Conservation (phyloP, 2,329 filamentous ascomycete species). For the Beauveria medogensis region DNA sequence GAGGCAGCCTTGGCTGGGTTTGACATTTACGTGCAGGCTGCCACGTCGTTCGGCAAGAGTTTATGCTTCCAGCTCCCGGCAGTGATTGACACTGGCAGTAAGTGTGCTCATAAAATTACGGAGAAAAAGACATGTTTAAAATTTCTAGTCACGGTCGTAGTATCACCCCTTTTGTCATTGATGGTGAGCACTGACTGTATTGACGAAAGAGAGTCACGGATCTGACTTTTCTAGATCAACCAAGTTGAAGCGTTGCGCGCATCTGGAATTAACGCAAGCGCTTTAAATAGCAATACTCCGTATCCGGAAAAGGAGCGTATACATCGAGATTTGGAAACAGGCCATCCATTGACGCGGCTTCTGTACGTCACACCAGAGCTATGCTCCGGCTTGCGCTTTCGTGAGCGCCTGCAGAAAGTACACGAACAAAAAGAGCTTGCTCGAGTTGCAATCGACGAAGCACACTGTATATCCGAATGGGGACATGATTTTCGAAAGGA, state of each 20-base stretch:
- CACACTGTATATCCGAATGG: constrained; percentile 97
- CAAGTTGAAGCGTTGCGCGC: constrained; percentile 75
- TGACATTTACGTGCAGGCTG: constrained; percentile 90
- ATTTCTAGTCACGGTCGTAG: constrained; percentile 69
- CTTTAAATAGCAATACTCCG: constrained; percentile 78
- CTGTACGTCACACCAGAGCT: constrained; percentile 92
- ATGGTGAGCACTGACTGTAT: constrained; percentile 54
- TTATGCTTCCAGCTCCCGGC: constrained; percentile 89
- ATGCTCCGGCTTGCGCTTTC: constrained; percentile 70
- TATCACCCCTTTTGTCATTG: constrained; percentile 80
- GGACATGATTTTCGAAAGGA: constrained; percentile 94
- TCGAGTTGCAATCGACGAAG: constrained; percentile 84
- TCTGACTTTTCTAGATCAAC: constrained; percentile 57
- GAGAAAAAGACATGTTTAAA: neutral
- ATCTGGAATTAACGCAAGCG: constrained; percentile 70
- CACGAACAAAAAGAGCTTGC: constrained; percentile 77
- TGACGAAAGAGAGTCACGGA: neutral
- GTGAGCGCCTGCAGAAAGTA: constrained; percentile 63
- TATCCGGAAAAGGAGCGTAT: constrained; percentile 57
- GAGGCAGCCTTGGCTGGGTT: constrained; percentile 69
- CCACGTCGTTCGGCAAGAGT: constrained; percentile 86
- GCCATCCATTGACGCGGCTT: constrained; percentile 73
- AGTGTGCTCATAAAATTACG: constrained; percentile 24
- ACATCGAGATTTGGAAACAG: constrained; percentile 74
- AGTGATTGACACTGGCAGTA: constrained; percentile 78